Evolutionary conservation across 176 grass and related monocot genomes (phyloP).

Genomic region (Pontederia paniculata): DNA sequence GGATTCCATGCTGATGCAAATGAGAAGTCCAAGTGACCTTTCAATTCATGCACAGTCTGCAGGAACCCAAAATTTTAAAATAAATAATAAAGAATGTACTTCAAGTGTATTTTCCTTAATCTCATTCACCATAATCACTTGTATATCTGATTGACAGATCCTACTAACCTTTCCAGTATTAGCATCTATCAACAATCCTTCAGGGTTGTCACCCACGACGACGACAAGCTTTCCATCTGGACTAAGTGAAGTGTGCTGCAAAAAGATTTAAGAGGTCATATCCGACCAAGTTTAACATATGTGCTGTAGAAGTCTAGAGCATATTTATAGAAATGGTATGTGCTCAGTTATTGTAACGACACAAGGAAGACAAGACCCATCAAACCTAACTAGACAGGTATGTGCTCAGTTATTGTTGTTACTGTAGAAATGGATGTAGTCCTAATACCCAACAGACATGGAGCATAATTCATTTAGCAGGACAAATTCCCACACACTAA

Average conservation of each 20-base stretch:
- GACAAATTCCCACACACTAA: slow-evolving; percentile 63
- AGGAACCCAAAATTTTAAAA: not conserved
- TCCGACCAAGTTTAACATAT: too few species aligned
- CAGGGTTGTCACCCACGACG: slow-evolving; percentile 53
- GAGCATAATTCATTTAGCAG: slow-evolving; percentile 39
- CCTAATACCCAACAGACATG: too few species aligned
- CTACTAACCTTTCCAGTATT: slow-evolving; percentile 23
- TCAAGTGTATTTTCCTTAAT: not conserved
- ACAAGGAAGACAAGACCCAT: too few species aligned
- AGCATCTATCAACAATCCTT: slow-evolving; percentile 53
- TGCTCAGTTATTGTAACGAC: too few species aligned
- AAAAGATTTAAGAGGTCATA: not conserved
- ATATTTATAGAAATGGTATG: too few species aligned
- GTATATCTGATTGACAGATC: not conserved
- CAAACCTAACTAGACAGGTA: too few species aligned
- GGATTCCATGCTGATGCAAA: slow-evolving; percentile 86
- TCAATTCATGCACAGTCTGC: slow-evolving; percentile 28
- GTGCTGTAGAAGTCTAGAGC: too few species aligned
- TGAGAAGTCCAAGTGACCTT: slow-evolving; percentile 79
- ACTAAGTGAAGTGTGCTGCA: slow-evolving; percentile 67
- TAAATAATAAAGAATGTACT: not conserved
- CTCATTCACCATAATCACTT: not conserved
- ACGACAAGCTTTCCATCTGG: slow-evolving; percentile 61
- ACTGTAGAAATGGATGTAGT: too few species aligned
- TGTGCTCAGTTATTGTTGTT: too few species aligned